These are phyloP conservation scores for Teunomyces gatunensis DNA, from an alignment of 805 yeast species.

Conservation along the genomic window DNA sequence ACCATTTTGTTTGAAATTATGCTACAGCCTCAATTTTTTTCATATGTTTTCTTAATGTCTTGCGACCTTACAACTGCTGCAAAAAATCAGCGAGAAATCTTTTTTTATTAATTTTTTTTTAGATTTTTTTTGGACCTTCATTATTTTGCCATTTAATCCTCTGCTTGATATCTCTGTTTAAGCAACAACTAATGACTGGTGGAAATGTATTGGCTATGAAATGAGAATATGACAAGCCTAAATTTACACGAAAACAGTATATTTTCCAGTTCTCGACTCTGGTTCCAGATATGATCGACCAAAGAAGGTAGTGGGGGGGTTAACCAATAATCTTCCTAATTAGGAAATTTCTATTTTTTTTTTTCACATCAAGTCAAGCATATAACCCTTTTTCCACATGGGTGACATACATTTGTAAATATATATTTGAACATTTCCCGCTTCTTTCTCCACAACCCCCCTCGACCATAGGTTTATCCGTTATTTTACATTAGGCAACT, in stretches of 20 bases:
- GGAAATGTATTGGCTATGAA: no score
- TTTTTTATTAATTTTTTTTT: not conserved
- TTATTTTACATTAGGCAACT: not conserved
- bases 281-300: not conserved
- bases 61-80: not conserved
- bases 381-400: not conserved
- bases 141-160: not conserved
- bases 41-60: not conserved
- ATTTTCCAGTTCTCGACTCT: not conserved
- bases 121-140: not conserved
- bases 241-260: no score
- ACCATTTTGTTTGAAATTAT: not conserved
- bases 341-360: constrained; percentile 4
- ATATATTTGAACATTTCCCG: not conserved
- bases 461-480: not conserved
- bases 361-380: not conserved
- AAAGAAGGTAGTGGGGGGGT: constrained; percentile 3
- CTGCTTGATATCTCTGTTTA: not conserved
- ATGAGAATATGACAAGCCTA: no score
- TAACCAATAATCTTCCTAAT: constrained; percentile 1
- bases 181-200: no score
- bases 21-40: not conserved
- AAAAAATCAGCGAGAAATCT: not conserved
- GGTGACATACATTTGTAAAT: not conserved
- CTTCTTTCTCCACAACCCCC: not conserved